Conservation (phyloP, 2,329 filamentous ascomycete genomes). For the Ceratocystis variospora region DNA sequence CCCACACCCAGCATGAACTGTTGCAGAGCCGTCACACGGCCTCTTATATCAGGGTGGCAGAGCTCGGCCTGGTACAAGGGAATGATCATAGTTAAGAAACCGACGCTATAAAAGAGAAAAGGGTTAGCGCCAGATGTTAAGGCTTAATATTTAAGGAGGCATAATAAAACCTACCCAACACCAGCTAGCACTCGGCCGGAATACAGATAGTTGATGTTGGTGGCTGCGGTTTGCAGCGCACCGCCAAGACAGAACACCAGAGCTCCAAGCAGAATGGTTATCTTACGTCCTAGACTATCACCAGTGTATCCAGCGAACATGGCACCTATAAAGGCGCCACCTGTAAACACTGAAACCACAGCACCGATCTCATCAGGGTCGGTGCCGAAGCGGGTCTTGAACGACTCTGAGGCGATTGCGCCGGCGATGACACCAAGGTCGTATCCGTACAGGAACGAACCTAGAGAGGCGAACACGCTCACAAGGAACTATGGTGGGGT, state of each 20-base stretch:
- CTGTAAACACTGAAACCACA: slow-evolving; percentile 66
- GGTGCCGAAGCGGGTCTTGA: slow-evolving; percentile 23
- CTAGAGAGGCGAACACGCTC: slow-evolving; percentile 41
- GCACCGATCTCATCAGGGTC: slow-evolving; percentile 39
- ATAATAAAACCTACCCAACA: slow-evolving; percentile 30
- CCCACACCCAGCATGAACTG: slow-evolving; percentile 76
- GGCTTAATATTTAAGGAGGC: too few relatives aligned
- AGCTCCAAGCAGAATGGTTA: slow-evolving; percentile 59
- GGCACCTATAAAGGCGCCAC: slow-evolving; percentile 60
- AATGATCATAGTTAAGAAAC: slow-evolving; percentile 30
- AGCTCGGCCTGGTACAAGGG: slow-evolving; percentile 67
- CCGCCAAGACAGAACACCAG: slow-evolving; percentile 60
- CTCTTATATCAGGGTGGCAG: slow-evolving; percentile 64
- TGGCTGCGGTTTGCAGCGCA: slow-evolving; percentile 56
- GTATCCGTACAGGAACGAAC: slow-evolving; percentile 42
- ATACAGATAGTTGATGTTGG: slow-evolving; percentile 46
- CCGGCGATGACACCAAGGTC: slow-evolving; percentile 41
- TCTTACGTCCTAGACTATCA: slow-evolving; percentile 52
- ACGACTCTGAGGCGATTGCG: slow-evolving; percentile 37
- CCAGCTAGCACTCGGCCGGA: slow-evolving; percentile 57
- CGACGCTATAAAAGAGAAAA: slow-evolving; percentile 28
- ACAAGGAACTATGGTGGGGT: slow-evolving; percentile 33
- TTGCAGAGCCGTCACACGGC: slow-evolving; percentile 59
- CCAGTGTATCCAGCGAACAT: slow-evolving; percentile 47
- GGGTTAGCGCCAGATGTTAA: not conserved